Evolutionary conservation across 805 yeast species (phyloP).

Genomic region (Nakazawaea holstii): DNA sequence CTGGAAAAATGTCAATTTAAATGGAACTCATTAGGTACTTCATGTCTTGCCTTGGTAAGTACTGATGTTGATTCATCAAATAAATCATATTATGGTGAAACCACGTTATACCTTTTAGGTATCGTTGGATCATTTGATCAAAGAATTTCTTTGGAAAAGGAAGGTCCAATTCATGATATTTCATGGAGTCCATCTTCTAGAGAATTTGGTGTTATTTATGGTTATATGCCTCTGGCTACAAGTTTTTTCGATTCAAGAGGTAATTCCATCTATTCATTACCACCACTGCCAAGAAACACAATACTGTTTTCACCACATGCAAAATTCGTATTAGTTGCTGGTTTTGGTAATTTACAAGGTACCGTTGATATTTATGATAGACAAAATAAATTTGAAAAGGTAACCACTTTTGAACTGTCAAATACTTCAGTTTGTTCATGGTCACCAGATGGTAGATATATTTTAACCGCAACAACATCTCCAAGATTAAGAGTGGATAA

Average conservation of each 20-base stretch:
- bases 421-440: slow-evolving; percentile 96
- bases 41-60: slow-evolving; percentile 85
- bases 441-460: slow-evolving; percentile 95
- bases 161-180: slow-evolving; percentile 96
- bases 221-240: slow-evolving; percentile 96
- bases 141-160: slow-evolving; percentile 79
- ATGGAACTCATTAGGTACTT: slow-evolving; percentile 95
- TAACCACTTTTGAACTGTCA: slow-evolving; percentile 81
- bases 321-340: slow-evolving; percentile 85
- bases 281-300: slow-evolving; percentile 86
- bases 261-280: slow-evolving; percentile 73
- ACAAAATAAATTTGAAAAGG: slow-evolving; percentile 73
- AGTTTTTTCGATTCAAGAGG: slow-evolving; percentile 95
- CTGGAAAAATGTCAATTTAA: slow-evolving; percentile 89
- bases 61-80: slow-evolving; percentile 95
- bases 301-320: slow-evolving; percentile 93
- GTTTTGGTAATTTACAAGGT: slow-evolving; percentile 97
- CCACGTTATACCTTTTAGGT: slow-evolving; percentile 83
- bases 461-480: slow-evolving; percentile 93
- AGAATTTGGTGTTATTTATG: slow-evolving; percentile 96
- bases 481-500: slow-evolving; percentile 97
- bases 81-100: slow-evolving; percentile 95
- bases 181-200: slow-evolving; percentile 96
- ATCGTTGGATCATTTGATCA: slow-evolving; percentile 91
- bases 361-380: slow-evolving; percentile 93